Conservation (phyloP, 176 grass and related monocot genomes). For the Avena sativa region DNA sequence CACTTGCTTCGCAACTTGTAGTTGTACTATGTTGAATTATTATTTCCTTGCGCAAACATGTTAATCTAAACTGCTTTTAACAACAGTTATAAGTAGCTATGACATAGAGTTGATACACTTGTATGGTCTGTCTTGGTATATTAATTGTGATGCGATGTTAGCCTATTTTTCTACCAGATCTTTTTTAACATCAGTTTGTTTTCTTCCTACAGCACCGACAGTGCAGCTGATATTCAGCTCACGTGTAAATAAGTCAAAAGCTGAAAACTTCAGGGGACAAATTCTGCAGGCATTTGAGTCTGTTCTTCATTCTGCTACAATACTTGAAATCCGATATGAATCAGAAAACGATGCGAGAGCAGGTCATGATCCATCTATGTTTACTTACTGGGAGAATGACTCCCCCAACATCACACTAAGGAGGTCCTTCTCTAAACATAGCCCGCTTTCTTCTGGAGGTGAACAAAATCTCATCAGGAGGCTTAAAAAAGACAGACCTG, state of each 20-base stretch:
- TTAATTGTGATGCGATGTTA: neutral
- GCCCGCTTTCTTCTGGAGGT: slow-evolving; percentile 56
- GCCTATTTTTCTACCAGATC: slow-evolving; percentile 13
- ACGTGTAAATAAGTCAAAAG: slow-evolving; percentile 75
- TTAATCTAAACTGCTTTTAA: neutral
- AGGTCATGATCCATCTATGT: slow-evolving; percentile 42
- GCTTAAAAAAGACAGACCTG: slow-evolving; percentile 56
- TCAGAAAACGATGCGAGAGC: slow-evolving; percentile 47
- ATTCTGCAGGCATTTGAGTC: slow-evolving; percentile 95
- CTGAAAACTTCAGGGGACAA: slow-evolving; percentile 78
- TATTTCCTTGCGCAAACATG: slow-evolving; percentile 32
- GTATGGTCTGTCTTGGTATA: slow-evolving; percentile 6
- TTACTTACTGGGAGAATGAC: slow-evolving; percentile 49
- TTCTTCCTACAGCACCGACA: slow-evolving; percentile 69
- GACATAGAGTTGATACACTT: neutral
- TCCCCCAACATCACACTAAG: slow-evolving; percentile 50
- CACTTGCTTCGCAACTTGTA: neutral
- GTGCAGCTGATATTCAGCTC: slow-evolving; percentile 85
- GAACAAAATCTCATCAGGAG: slow-evolving; percentile 59
- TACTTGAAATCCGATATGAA: slow-evolving; percentile 92
- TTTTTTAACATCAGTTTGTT: slow-evolving; percentile 44
- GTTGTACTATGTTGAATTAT: slow-evolving; percentile 5
- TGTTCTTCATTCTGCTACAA: slow-evolving; percentile 77
- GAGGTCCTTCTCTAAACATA: slow-evolving; percentile 67
- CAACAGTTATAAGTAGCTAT: slow-evolving; percentile 11